Conservation (phyloP, 225 moss, liverwort and hornwort genomes). For the Bryoerythrophyllum caledonicum region DNA sequence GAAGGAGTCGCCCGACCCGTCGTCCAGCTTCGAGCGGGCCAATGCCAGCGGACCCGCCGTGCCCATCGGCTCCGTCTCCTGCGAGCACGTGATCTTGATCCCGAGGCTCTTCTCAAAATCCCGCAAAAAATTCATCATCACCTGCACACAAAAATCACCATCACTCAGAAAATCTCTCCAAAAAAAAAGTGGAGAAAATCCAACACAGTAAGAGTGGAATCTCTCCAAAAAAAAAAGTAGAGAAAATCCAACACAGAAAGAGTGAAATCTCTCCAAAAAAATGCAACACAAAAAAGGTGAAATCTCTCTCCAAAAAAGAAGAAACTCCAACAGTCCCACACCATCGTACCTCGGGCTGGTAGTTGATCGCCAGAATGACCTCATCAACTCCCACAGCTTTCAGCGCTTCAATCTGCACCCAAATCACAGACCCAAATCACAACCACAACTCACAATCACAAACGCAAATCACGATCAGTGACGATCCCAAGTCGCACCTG, state of each 20-base stretch:
- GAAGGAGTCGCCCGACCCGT: slow-evolving; percentile 74
- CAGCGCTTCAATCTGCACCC: slow-evolving; percentile 77
- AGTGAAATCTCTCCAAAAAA: not conserved
- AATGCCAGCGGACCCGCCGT: slow-evolving; percentile 83
- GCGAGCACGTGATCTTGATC: slow-evolving; percentile 84
- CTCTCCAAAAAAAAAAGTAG: not conserved
- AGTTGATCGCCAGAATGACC: slow-evolving; percentile 83
- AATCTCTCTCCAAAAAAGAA: too few relatives aligned
- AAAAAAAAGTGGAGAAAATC: too few relatives aligned
- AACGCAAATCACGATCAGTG: not conserved
- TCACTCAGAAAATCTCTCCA: too few relatives aligned
- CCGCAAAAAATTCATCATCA: slow-evolving; percentile 81
- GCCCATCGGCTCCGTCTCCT: slow-evolving; percentile 89
- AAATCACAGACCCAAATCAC: not conserved
- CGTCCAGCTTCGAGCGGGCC: slow-evolving; percentile 74
- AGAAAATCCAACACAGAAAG: not conserved
- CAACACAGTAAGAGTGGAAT: not conserved
- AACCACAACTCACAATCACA: not conserved
- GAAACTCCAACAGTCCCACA: too few relatives aligned
- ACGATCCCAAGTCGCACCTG: slow-evolving; percentile 26
- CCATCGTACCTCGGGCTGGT: slow-evolving; percentile 81
- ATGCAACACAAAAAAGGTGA: not conserved
- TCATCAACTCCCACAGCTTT: slow-evolving; percentile 79
- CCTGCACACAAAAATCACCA: too few relatives aligned
- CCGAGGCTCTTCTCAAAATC: slow-evolving; percentile 72